A percentile compares a stretch with the other conserved stretches of the same genome.
phyloP scores from a whole-genome alignment of 306 rosid genomes.

The Acmispon strigosus region DNA sequence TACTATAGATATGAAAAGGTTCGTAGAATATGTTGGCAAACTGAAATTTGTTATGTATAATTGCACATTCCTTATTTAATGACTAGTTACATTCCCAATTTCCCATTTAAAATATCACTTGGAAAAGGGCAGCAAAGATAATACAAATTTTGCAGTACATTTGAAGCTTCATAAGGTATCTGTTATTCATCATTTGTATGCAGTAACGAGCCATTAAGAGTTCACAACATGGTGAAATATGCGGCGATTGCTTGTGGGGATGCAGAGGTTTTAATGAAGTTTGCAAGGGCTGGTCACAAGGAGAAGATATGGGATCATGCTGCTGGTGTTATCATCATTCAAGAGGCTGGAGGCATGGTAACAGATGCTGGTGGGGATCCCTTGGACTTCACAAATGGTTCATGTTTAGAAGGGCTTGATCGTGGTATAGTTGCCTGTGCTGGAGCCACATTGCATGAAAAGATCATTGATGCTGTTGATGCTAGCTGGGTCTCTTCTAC shows the following conservation, averaged over 20 bases:
- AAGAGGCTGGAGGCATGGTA: slow-evolving; percentile 91
- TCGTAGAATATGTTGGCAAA: background rate
- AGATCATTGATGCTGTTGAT: slow-evolving; percentile 72
- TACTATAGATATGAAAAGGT: background rate
- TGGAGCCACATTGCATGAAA: slow-evolving; percentile 68
- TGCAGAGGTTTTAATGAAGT: slow-evolving; percentile 94
- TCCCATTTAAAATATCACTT: background rate
- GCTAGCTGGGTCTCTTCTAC: slow-evolving; percentile 92
- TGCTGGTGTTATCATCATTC: slow-evolving; percentile 74
- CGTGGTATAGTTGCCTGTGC: slow-evolving; percentile 83
- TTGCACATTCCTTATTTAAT: background rate
- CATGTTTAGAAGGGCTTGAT: slow-evolving; percentile 71
- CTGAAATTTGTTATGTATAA: background rate
- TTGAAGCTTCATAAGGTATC: background rate
- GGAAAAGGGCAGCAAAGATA: background rate
- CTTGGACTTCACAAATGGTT: slow-evolving; percentile 67
- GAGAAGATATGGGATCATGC: slow-evolving; percentile 99
- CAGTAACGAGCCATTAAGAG: slow-evolving; percentile 70
- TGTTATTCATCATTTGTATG: slow-evolving; percentile 20
- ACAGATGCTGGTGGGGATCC: slow-evolving; percentile 76
- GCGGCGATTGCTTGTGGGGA: slow-evolving; percentile 90
- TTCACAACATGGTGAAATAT: slow-evolving; percentile 71
- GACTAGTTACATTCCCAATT: background rate
- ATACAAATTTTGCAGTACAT: background rate
- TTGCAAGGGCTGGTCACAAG: slow-evolving; percentile 71